Percentiles rank a stretch among this genome's conserved stretches.
Evolutionary conservation across 106 monocot genomes (phyloP).

Genomic region (Amphibolis antarctica): DNA sequence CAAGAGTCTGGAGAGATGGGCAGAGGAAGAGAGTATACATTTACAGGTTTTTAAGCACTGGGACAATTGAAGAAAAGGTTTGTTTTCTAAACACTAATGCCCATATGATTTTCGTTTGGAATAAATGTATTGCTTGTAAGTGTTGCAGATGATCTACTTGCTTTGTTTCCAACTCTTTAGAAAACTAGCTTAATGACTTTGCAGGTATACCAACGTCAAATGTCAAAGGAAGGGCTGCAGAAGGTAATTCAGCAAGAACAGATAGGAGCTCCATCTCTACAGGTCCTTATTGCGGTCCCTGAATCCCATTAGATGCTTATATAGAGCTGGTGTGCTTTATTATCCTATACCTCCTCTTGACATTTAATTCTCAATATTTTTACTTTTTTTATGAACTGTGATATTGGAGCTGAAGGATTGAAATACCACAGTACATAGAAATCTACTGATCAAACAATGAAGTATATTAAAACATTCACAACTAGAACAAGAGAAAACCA

Average conservation of each 20-base stretch:
- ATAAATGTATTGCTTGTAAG: not conserved
- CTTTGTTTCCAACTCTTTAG: not conserved
- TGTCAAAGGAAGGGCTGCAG: conserved; percentile 99
- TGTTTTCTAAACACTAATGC: not conserved
- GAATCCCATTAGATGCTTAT: not conserved
- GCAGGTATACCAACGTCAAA: conserved; percentile 97
- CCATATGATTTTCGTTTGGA: too few species aligned
- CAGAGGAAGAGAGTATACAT: conserved; percentile 96
- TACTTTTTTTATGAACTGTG: not conserved
- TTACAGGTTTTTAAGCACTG: conserved; percentile 85
- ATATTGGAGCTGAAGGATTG: too few species aligned
- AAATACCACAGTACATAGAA: too few species aligned
- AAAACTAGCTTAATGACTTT: not conserved
- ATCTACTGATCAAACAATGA: too few species aligned
- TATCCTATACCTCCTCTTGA: not conserved
- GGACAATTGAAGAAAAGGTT: conserved; percentile 99
- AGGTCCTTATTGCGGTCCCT: conserved; percentile 24
- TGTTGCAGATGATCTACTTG: not conserved
- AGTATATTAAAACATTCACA: too few species aligned
- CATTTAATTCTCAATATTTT: not conserved
- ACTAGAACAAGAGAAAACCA: too few species aligned
- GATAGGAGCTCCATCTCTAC: conserved; percentile 20
- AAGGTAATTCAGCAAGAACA: conserved; percentile 93
- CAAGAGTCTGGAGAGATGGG: conserved; percentile 98
- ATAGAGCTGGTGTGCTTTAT: not conserved